Conservation (phyloP, 306 rosid genomes). For the Ormosia emarginata region DNA sequence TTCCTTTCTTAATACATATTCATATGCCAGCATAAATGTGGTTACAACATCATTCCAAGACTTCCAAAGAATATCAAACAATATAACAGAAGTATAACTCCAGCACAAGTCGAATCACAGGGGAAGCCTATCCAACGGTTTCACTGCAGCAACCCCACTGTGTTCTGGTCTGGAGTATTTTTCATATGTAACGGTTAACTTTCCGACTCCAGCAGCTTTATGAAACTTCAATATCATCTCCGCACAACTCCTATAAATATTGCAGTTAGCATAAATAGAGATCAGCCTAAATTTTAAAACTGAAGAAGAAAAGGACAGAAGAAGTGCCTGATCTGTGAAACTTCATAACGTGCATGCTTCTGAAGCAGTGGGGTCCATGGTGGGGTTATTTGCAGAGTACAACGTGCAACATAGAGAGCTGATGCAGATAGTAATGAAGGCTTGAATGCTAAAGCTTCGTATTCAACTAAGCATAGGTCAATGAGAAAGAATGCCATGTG, state of each 20-base stretch:
- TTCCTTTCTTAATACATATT: neutral
- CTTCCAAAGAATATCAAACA: neutral
- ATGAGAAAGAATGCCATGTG: constrained; percentile 73
- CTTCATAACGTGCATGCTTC: constrained; percentile 68
- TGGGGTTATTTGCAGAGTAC: constrained; percentile 60
- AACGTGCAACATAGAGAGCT: constrained; percentile 80
- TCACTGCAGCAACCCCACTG: constrained; percentile 51
- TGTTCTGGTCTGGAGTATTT: constrained; percentile 58
- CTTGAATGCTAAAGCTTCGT: constrained; percentile 73
- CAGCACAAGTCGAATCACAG: constrained; percentile 29
- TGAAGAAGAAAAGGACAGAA: neutral
- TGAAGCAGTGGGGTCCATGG: constrained; percentile 74
- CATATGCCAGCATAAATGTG: neutral
- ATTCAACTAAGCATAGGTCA: constrained; percentile 71
- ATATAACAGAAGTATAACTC: neutral
- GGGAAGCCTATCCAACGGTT: constrained; percentile 66
- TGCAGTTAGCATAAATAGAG: neutral
- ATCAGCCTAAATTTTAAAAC: neutral
- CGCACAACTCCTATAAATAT: constrained; percentile 55
- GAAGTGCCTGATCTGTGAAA: constrained; percentile 62
- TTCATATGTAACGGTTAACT: constrained; percentile 58
- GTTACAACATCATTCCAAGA: neutral
- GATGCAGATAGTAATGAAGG: constrained; percentile 88
- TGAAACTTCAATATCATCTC: constrained; percentile 74
- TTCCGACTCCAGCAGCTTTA: constrained; percentile 57